Evolutionary conservation across 441 rosid species (phyloP).

Genomic region (Breynia disticha): DNA sequence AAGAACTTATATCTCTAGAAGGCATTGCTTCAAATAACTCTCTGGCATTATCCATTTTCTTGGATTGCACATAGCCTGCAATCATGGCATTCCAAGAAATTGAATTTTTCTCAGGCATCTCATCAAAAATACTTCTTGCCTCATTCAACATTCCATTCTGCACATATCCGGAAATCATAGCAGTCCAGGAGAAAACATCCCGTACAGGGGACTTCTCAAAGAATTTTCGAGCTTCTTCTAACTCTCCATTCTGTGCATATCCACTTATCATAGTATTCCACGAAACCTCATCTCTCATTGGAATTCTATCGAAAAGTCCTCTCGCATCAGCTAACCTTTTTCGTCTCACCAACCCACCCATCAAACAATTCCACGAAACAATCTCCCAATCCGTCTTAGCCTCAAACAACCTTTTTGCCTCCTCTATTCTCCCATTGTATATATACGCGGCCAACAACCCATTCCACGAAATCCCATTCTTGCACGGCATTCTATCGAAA

Average conservation of each 20-base stretch:
- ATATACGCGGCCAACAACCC: constrained; percentile 56
- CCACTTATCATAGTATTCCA: constrained; percentile 68
- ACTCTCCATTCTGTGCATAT: constrained; percentile 51
- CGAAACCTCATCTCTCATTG: constrained; percentile 48
- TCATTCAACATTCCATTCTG: constrained; percentile 53
- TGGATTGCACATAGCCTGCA: constrained; percentile 57
- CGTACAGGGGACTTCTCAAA: constrained; percentile 45
- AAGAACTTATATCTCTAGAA: constrained; percentile 42
- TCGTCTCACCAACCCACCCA: constrained; percentile 61
- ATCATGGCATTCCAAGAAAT: constrained; percentile 78
- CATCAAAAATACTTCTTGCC: constrained; percentile 45
- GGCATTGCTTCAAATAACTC: constrained; percentile 61
- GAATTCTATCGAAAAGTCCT: constrained; percentile 40
- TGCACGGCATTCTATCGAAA: constrained; percentile 49
- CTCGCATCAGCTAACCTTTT: constrained; percentile 45
- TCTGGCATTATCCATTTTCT: constrained; percentile 51
- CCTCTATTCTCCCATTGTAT: constrained; percentile 54
- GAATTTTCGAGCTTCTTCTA: constrained; percentile 41
- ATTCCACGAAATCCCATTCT: constrained; percentile 59
- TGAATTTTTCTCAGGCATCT: constrained; percentile 56
- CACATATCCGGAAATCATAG: constrained; percentile 61
- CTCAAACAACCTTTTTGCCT: constrained; percentile 45
- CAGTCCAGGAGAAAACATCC: constrained; percentile 75
- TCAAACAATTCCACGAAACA: constrained; percentile 74
- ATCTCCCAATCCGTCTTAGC: constrained; percentile 44